Evolutionary conservation across 179 eudicot species (phyloP), one percentile per base, ranked within the genome.

Genomic region (Beta corolliflora): DNA sequence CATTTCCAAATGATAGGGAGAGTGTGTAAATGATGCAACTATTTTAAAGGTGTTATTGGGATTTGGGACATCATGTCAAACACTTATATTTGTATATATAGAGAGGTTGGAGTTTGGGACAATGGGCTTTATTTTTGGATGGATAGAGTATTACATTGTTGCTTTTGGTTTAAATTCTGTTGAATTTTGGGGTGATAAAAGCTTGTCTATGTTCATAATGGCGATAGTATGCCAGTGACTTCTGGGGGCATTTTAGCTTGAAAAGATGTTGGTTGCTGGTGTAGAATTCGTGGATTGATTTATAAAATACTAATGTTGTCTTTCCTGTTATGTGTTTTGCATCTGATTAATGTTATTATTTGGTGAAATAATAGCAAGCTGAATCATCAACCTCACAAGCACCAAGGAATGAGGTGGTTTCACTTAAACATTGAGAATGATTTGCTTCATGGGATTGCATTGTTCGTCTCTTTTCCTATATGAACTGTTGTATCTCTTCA

Each of bases 341-440:
- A 71, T 75, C 85, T 85, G 67, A 85, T 75, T 63, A 7, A 45
- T 70, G 5, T 56, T 55, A 10, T 48, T 65, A 23, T 79, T 58
- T 56, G 79, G 76, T 79, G 56, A 45, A 23, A 55, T 41, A 23
- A 75, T 64, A 85, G 88, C 85, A 85, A 73, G 85, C 83, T 6
- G 81, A 79, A 16, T 71, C 88, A 80, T 72, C 83, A 18, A 41
- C 81, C 56, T 82, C 83, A 6, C 52, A 71, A 36, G 81, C 71
- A 46, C 10, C 55, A 53, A 75, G 19, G 18, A 66, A 16, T 48
- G 85, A 85, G 88, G 87, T 82, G 54, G 63, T 53, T 50, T 63
- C 46, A 54, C 67, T 65, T 41, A 5, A n/a, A 19, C 45, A 11
- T 7, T 14, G 25, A 11, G 13, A 16, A 66, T 58, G 56, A 14